These are phyloP conservation scores for Aureobasidium leucospermi DNA, from an alignment of 2,329 filamentous ascomycete species.

Conservation along the genomic window DNA sequence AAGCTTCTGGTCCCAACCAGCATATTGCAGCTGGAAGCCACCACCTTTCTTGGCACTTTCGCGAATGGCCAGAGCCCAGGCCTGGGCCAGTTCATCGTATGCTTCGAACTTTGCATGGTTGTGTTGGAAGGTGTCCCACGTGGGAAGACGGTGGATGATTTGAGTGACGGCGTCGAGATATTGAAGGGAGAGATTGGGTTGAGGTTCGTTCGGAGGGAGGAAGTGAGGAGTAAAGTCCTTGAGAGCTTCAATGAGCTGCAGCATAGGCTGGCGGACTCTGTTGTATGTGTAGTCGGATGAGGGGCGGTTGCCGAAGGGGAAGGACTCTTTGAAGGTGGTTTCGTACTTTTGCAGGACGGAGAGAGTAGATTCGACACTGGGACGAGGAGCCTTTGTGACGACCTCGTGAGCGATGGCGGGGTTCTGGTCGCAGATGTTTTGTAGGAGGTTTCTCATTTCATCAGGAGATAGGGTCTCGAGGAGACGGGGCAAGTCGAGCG, in stretches of 20 bases:
- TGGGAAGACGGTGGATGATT: slow-evolving; percentile 78
- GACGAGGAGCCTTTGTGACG: slow-evolving; percentile 74
- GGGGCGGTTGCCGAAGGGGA: slow-evolving; percentile 76
- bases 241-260: slow-evolving; percentile 77
- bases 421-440: slow-evolving; percentile 83
- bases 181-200: slow-evolving; percentile 72
- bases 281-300: slow-evolving; percentile 94
- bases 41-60: slow-evolving; percentile 87
- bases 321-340: slow-evolving; percentile 65
- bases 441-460: slow-evolving; percentile 78
- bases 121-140: slow-evolving; percentile 84
- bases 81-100: slow-evolving; percentile 91
- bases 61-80: slow-evolving; percentile 84
- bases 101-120: slow-evolving; percentile 90
- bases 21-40: slow-evolving; percentile 81
- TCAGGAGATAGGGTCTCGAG: slow-evolving; percentile 86
- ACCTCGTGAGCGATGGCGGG: slow-evolving; percentile 82
- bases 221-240: slow-evolving; percentile 95
- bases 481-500: slow-evolving; percentile 64
- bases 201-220: slow-evolving; percentile 80
- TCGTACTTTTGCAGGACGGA: slow-evolving; percentile 78
- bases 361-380: slow-evolving; percentile 72
- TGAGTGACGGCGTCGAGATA: slow-evolving; percentile 88
- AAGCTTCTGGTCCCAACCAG: slow-evolving; percentile 85
- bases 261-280: slow-evolving; percentile 72